Evolutionary conservation across 2,329 filamentous ascomycete species (phyloP).

Genomic region (Mycosphaerelloides madeirae): DNA sequence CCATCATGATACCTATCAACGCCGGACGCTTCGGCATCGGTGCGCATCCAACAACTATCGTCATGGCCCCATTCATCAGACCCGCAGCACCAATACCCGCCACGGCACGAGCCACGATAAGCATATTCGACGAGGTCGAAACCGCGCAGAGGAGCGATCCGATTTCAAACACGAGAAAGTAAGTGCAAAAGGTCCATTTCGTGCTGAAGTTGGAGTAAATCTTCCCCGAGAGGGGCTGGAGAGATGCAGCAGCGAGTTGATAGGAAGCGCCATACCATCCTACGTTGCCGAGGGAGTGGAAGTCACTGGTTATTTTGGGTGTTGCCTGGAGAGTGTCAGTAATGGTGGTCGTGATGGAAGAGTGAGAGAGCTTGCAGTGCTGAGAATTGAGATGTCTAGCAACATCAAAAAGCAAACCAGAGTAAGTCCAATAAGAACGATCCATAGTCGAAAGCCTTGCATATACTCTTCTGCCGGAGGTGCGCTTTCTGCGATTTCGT

Average conservation of each 20-base stretch:
- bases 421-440: too few species aligned
- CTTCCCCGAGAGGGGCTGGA: conserved; percentile 19
- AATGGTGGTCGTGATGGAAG: too few species aligned
- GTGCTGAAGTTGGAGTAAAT: conserved; percentile 14
- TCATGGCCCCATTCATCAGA: conserved; percentile 12
- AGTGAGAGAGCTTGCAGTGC: too few species aligned
- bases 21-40: too few species aligned
- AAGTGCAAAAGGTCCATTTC: conserved; percentile 17
- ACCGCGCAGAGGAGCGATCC: conserved; percentile 52
- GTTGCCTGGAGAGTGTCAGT: conserved; percentile 24
- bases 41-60: too few species aligned
- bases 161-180: conserved; percentile 27
- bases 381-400: too few species aligned
- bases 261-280: conserved; percentile 37
- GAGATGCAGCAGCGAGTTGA: conserved; percentile 11
- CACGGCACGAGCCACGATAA: conserved; percentile 53
- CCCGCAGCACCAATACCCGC: conserved; percentile 52
- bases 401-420: too few species aligned
- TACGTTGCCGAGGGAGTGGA: conserved; percentile 38
- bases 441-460: too few species aligned
- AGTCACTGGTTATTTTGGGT: conserved; percentile 38
- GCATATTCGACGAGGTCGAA: conserved; percentile 47
- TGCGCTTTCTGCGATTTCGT: too few species aligned
- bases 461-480: too few species aligned
- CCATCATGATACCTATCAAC: too few species aligned